phyloP scores from a whole-genome alignment of 257 asterid genomes.

The Leptodermis oblonga region DNA sequence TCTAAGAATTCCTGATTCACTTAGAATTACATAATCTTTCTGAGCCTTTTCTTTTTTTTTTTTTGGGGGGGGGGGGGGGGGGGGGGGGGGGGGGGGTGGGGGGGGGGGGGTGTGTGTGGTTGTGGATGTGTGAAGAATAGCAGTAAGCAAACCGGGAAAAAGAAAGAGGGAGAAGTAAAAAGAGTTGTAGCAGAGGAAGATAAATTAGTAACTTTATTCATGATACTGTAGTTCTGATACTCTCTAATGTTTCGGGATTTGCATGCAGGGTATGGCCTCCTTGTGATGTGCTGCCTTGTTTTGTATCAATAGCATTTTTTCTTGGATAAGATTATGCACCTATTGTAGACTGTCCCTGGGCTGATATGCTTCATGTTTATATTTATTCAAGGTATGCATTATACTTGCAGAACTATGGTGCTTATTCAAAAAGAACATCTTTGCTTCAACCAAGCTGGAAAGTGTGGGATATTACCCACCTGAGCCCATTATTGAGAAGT shows the following conservation, averaged over 20 bases:
- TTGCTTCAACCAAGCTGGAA: slow-evolving; percentile 63
- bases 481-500: slow-evolving; percentile 49
- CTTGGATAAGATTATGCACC: not conserved
- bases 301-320: not conserved
- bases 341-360: slow-evolving; percentile 15
- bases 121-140: too few relatives aligned
- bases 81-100: too few relatives aligned
- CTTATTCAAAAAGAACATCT: slow-evolving; percentile 66
- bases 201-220: too few relatives aligned
- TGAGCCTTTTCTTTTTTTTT: not conserved
- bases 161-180: too few relatives aligned
- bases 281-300: not conserved
- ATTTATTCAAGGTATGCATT: slow-evolving; percentile 58
- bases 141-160: too few relatives aligned
- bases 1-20: not conserved
- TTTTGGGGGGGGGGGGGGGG: too few relatives aligned
- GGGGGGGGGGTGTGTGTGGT: too few relatives aligned
- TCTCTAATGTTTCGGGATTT: too few relatives aligned
- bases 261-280: slow-evolving; percentile 59
- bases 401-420: slow-evolving; percentile 80
- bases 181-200: too few relatives aligned
- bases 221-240: too few relatives aligned
- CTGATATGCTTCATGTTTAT: slow-evolving; percentile 12
- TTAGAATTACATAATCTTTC: not conserved
- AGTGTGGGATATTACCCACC: slow-evolving; percentile 65